Conservation (phyloP, 176 grass and related monocot species). For the Calamus simplicifolius region DNA sequence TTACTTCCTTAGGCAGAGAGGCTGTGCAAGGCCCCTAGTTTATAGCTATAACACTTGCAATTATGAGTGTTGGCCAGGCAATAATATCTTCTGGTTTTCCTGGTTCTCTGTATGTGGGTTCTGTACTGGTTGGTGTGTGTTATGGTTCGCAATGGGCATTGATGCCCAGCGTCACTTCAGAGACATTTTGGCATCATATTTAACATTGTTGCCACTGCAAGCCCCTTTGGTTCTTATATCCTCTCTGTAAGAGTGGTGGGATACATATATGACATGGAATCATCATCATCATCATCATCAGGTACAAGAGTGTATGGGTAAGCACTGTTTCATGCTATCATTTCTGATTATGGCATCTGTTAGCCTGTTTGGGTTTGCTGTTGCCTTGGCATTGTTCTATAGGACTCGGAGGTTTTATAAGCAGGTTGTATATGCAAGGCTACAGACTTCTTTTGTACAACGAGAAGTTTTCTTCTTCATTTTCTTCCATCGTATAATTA, state of each 20-base stretch:
- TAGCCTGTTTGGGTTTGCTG: slow-evolving; percentile 27
- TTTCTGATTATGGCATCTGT: slow-evolving; percentile 55
- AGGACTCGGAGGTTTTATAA: slow-evolving; percentile 62
- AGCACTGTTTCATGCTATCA: slow-evolving; percentile 54
- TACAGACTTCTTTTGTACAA: slow-evolving; percentile 6
- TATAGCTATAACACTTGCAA: slow-evolving; percentile 30
- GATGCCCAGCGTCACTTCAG: slow-evolving; percentile 73
- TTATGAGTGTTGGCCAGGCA: slow-evolving; percentile 45
- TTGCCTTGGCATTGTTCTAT: slow-evolving; percentile 33
- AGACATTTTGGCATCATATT: slow-evolving; percentile 72
- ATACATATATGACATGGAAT: slow-evolving; percentile 53
- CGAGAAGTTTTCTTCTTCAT: no score
- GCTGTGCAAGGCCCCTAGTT: slow-evolving; percentile 44
- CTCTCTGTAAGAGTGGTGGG: slow-evolving; percentile 65
- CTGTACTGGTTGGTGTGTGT: slow-evolving; percentile 53
- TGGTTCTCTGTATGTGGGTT: slow-evolving; percentile 47
- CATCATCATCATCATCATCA: slow-evolving; percentile 15
- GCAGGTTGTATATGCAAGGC: slow-evolving; percentile 25
- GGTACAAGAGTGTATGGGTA: slow-evolving; percentile 29
- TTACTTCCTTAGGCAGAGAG: slow-evolving; percentile 34
- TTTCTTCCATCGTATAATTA: no score
- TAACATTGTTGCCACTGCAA: slow-evolving; percentile 55
- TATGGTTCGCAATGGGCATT: slow-evolving; percentile 64
- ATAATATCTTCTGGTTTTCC: slow-evolving; percentile 46
- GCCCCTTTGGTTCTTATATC: slow-evolving; percentile 57